Base-by-base conservation (phyloP, 129 eudicot genomes). In the Artemisia annua region DNA sequence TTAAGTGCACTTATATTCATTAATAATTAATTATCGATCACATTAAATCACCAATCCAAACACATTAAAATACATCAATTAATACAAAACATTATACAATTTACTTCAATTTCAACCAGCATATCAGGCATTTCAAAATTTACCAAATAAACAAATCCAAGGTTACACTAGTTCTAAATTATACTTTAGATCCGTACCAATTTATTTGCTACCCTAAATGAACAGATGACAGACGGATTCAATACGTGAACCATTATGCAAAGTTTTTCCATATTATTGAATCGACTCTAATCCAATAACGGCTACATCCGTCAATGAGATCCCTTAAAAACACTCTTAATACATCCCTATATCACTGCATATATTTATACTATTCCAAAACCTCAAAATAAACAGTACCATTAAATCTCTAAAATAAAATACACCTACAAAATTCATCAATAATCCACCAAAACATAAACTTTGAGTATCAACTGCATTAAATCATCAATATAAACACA, bases 371-470 rank as follows among this genome's bases (percentile, higher is more conserved):
- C n/a, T 51, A 3, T 69, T 18, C 59, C 20, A 57, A 19, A 71
- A 43, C 12, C 46, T 54, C 52, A 20, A 59, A 58, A 44, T 46
- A 22, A 72, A 58, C 76, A 59, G 48, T 72, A 26, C 65, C 55
- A 39, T 5, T 9, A 57, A 8, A 17, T 5, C 11, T 52, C 18
- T 52, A 52, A 15, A 12, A 4, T 2, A 52, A 12, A 11, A 11
- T 57, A 20, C 2, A 2, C 30, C 13, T 19, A 20, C 3, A 0
- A 18, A 18, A 66, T 14, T 4, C 17, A 11, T n/a, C 8, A 66
- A 44, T 20, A 35, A 18, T 39, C 14, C 11, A 14, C 3, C 24
- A 19, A 18, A 20, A 55, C 66, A 70, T 13, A 39, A 39, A 39
- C 2, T 39, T 1, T 39, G 14, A 15, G 9, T 7, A 58, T n/a